These are phyloP conservation scores for Aspergillus tamarii DNA, from an alignment of 2,329 filamentous ascomycete species.

Conservation along the genomic window DNA sequence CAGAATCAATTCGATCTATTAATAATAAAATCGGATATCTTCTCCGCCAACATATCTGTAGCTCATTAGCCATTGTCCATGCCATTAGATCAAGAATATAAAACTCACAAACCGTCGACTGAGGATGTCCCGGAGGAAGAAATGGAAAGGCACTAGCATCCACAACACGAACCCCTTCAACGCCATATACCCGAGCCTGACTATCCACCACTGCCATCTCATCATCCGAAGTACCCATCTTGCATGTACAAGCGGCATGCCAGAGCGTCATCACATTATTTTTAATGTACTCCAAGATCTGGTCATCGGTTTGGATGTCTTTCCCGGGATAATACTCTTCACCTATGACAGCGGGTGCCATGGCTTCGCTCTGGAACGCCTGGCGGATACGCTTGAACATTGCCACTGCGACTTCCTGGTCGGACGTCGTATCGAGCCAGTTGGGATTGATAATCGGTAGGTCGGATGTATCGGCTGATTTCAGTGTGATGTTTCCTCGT, in stretches of 20 bases:
- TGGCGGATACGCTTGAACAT: constrained; percentile 48
- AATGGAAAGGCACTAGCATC: constrained; percentile 39
- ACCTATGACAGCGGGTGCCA: constrained; percentile 33
- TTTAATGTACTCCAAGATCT: constrained; percentile 40
- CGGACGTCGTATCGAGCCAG: constrained; percentile 46
- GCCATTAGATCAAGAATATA: not conserved
- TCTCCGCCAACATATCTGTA: not conserved
- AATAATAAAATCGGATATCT: not conserved
- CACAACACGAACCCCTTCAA: constrained; percentile 36
- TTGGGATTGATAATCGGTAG: constrained; percentile 50
- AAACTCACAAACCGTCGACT: not conserved
- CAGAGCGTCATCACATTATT: constrained; percentile 33
- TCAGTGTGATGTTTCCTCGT: constrained; percentile 50
- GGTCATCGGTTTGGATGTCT: constrained; percentile 41
- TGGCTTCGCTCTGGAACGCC: constrained; percentile 29
- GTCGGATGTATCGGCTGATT: constrained; percentile 34
- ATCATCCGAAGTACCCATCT: constrained; percentile 39
- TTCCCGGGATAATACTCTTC: constrained; percentile 40
- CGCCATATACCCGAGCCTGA: constrained; percentile 33
- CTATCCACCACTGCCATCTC: constrained; percentile 38
- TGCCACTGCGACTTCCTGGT: constrained; percentile 48
- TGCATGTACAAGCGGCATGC: constrained; percentile 40
- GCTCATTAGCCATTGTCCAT: not conserved
- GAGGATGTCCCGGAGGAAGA: constrained; percentile 42
- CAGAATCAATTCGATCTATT: not conserved